Base-by-base conservation (phyloP, 371 early-diverging fungal genomes). In the Parasitella parasitica region DNA sequence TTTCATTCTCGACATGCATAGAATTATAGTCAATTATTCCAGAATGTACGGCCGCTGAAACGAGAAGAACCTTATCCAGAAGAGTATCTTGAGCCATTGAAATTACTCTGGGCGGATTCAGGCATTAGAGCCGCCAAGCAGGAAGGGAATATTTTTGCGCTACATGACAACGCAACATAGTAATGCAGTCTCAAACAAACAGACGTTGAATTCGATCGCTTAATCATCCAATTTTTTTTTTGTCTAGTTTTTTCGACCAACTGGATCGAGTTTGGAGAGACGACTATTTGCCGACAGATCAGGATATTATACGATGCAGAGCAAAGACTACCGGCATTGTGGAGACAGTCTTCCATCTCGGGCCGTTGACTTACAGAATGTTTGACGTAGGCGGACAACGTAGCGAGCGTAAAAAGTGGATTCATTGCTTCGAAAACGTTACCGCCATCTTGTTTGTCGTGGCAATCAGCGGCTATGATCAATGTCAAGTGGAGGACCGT, bases 361-460 rank as follows among this genome's bases (percentile, higher is more conserved):
- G 86, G 0, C 81, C 83, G 58, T 65, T 88, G n/a, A 78, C 72
- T 26, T 64, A 64, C 36, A 34, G 54, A 41, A 91, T 91, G 89
- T 89, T 89, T 71, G 91, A 91, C 64, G 91, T 91, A 1, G 90
- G 91, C 12, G 90, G 90, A 6, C 91, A 90, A 43, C 82, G 94
- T 50, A 90, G 91, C 24, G 94, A 94, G 70, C 83, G 98, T 38
- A 95, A 94, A 71, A 95, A 95, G 71, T 97, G 98, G 98, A 92
- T 94, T 50, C 96, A 95, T 64, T 96, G 95, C 66, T 91, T 96
- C 78, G 89, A 94, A 80, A 82, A 84, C 38, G 94, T 90, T 16
- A 94, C 85, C 50, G 87, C 81, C 54, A 89, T 85, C 64, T 89
- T 85, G 55, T 91, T 83, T 77, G 89, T 81, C 67, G 91, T 86